Evolutionary conservation across 163 green algal species (phyloP).

Genomic region (Chlamydomonas reinhardtii): DNA sequence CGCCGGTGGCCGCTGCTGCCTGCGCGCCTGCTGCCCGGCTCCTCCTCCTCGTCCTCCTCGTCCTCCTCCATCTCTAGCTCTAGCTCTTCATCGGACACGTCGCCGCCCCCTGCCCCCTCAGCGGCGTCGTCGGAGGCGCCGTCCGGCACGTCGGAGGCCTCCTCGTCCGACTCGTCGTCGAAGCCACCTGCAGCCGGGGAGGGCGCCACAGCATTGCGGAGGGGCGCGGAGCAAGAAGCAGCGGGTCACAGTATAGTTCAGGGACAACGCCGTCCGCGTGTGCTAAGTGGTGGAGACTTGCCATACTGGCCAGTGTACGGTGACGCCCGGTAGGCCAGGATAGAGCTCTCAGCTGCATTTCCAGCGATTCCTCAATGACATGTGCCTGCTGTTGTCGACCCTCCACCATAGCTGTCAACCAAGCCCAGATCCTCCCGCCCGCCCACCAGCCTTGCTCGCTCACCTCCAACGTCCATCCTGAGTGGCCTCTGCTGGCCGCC

Average conservation of each 20-base stretch:
- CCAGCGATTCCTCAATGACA: no score
- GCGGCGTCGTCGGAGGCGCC: neutral
- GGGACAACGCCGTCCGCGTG: no score
- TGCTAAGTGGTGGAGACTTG: no score
- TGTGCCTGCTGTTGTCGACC: no score
- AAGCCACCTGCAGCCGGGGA: neutral
- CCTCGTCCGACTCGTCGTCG: conserved; percentile 21
- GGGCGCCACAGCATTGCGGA: no score
- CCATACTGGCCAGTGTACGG: no score
- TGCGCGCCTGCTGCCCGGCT: neutral
- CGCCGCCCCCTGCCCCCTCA: neutral
- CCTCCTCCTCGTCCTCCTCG: neutral
- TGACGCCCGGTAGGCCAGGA: no score
- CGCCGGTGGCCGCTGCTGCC: neutral
- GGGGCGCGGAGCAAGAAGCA: no score
- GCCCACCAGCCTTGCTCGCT: neutral
- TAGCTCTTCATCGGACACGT: neutral
- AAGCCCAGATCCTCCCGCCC: no score
- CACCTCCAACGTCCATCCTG: conserved; percentile 16
- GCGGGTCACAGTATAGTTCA: no score
- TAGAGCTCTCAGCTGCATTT: no score
- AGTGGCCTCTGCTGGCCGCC: neutral
- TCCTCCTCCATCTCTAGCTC: conserved; percentile 31
- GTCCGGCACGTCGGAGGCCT: conserved; percentile 1
- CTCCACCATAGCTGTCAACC: no score